Evolutionary conservation across 345 rosid genomes (phyloP), one percentile per base, ranked within the genome.

Genomic region (Populus simonii): DNA sequence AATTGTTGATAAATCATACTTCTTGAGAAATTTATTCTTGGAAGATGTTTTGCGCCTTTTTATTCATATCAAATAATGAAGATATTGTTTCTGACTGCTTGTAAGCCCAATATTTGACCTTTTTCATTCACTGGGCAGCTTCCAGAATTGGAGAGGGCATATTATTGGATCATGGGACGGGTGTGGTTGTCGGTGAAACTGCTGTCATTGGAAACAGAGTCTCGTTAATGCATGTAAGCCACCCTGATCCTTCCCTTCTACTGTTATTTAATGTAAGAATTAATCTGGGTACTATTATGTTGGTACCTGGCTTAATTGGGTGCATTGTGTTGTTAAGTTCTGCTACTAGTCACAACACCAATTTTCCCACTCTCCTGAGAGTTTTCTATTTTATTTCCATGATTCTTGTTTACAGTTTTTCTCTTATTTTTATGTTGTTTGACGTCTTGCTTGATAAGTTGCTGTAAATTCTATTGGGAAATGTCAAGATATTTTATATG

Each of bases 111-210:
- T 57, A 4, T 33, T n/a, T 29, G 61, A 59, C 35, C 57, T 25
- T 63, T 78, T 70, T n/a, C 38, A 39, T 77, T 70, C 45, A 23
- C 78, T 71, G 23, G 49, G 49, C 79, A 95, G 99, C 98, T 79
- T 98, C 99, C 57, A 89, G 66, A 80, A 92, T 95, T 79, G 99
- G 98, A 13, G 93, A 93, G n/a, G 96, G 92, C 9, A 84, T 93
- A 86, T 77, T 95, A 78, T 79, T 95, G 85, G 99, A 93, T 80
- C 98, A 95, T 82, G 99, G 89, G 45, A 93, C 94, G 9, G 99
- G 98, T 72, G 88, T 92, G 74, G 99, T 95, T 51, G 90, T 95
- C 25, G 98, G 98, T 41, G 97, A 95, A 89, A 93, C 98, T 57
- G 92, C 99, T 71, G 91, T 90, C 36, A 73, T 93, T 67, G 96